phyloP scores from a whole-genome alignment of 371 early-diverging fungal species.

The Syncephalastrum racemosum region DNA sequence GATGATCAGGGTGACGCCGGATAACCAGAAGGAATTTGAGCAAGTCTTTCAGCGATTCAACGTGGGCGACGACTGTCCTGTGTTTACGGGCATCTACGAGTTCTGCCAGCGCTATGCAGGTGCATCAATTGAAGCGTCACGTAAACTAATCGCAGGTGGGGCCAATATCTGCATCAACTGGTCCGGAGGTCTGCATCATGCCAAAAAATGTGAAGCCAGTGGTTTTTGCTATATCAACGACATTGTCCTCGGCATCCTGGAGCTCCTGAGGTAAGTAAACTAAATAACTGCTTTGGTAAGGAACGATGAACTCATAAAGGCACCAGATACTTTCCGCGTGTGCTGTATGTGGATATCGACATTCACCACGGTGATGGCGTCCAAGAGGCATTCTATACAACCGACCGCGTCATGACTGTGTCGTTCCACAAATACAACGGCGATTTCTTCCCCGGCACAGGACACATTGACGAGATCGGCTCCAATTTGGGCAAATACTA shows the following conservation, averaged over 20 bases:
- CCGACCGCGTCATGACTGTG: conserved; percentile 92
- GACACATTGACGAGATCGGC: conserved; percentile 80
- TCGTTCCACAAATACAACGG: conserved; percentile 95
- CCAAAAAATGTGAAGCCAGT: conserved; percentile 89
- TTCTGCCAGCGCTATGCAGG: conserved; percentile 91
- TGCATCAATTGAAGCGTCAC: conserved; percentile 85
- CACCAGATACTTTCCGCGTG: conserved; percentile 70
- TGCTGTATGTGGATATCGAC: conserved; percentile 95
- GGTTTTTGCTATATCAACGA: conserved; percentile 98
- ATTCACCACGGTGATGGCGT: conserved; percentile 98
- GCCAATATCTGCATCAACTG: conserved; percentile 92
- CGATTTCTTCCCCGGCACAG: conserved; percentile 94
- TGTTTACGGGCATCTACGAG: conserved; percentile 96
- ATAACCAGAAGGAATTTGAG: conserved; percentile 73
- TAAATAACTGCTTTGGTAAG: neutral
- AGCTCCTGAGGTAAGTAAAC: conserved; percentile 67
- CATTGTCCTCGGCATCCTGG: conserved; percentile 89
- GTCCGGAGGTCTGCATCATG: conserved; percentile 97
- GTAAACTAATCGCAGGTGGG: conserved; percentile 72
- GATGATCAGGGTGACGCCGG: conserved; percentile 82
- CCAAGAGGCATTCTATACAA: conserved; percentile 91
- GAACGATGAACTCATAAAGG: neutral
- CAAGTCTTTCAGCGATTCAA: conserved; percentile 78
- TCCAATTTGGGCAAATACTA: conserved; percentile 75
- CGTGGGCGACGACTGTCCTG: conserved; percentile 97